A percentile compares a stretch with the other conserved stretches of the same genome.
Evolutionary conservation across 2,329 filamentous ascomycete genomes (phyloP).

Genomic region (Penicillium brevicompactum): DNA sequence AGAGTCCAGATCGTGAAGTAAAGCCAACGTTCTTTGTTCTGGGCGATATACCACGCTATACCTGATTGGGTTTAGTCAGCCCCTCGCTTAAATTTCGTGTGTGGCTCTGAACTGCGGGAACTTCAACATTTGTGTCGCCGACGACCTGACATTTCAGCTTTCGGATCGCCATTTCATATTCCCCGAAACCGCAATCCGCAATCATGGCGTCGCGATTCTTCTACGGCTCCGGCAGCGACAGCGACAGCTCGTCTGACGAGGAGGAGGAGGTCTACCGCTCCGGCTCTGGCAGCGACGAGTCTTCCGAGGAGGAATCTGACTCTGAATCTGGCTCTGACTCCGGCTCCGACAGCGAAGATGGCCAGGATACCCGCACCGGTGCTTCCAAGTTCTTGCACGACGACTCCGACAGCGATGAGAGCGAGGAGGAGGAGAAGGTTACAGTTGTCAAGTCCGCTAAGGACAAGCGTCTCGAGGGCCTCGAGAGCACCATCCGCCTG

Average conservation of each 20-base stretch:
- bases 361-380: conserved; percentile 64
- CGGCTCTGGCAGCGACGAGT: conserved; percentile 62
- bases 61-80: conserved; percentile 39
- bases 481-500: conserved; percentile 82
- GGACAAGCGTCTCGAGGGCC: conserved; percentile 93
- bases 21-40: conserved; percentile 3
- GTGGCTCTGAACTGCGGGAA: conserved; percentile 35
- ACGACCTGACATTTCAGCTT: conserved; percentile 23
- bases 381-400: conserved; percentile 82
- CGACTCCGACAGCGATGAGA: conserved; percentile 74
- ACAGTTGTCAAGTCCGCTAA: conserved; percentile 96
- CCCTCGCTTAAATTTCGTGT: conserved; percentile 51
- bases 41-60: conserved; percentile 25
- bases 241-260: conserved; percentile 90
- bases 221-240: conserved; percentile 92
- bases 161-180: conserved; percentile 19
- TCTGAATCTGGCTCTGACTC: conserved; percentile 55
- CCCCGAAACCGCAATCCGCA: conserved; percentile 32
- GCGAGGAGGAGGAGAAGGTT: conserved; percentile 80
- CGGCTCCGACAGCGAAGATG: conserved; percentile 54
- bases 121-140: conserved; percentile 28
- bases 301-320: conserved; percentile 58
- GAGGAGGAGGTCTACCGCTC: conserved; percentile 83
- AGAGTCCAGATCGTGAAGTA: not conserved
- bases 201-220: conserved; percentile 92